phyloP scores from a whole-genome alignment of 805 yeast genomes.

The Monosporozyma unispora region DNA sequence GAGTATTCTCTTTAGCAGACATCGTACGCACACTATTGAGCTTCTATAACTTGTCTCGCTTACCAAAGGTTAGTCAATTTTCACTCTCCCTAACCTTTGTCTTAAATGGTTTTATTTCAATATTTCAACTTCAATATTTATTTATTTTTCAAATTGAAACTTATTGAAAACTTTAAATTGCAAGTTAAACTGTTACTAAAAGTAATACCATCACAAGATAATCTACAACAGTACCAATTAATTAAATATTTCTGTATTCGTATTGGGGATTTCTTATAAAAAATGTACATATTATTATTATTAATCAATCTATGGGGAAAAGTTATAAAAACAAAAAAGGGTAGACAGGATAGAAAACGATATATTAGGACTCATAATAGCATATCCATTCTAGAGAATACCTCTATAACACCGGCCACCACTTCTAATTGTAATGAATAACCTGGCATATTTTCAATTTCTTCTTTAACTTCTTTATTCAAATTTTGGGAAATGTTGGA shows the following conservation, averaged over 20 bases:
- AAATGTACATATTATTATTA: not conserved
- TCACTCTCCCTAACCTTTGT: too few relatives aligned
- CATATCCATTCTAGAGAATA: constrained; percentile 88
- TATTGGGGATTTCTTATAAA: not conserved
- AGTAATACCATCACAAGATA: too few relatives aligned
- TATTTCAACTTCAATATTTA: not conserved
- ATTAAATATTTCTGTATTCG: not conserved
- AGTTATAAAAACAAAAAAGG: not conserved
- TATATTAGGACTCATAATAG: constrained; percentile 40
- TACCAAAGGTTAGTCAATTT: too few relatives aligned
- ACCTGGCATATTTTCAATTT: constrained; percentile 33
- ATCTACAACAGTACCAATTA: not conserved
- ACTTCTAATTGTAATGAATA: constrained; percentile 71
- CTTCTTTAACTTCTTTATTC: constrained; percentile 37
- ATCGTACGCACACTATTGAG: not conserved
- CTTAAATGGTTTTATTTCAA: too few relatives aligned
- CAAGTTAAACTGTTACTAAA: too few relatives aligned
- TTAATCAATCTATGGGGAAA: not conserved
- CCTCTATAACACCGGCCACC: constrained; percentile 84
- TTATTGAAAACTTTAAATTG: not conserved
- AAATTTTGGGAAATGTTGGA: constrained; percentile 68
- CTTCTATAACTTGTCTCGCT: too few relatives aligned
- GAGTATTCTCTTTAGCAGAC: not conserved
- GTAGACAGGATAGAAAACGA: not conserved
- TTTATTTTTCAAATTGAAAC: not conserved